Conservation (phyloP, 2,329 filamentous ascomycete genomes). For the Arthrobotrys sphaeroides region DNA sequence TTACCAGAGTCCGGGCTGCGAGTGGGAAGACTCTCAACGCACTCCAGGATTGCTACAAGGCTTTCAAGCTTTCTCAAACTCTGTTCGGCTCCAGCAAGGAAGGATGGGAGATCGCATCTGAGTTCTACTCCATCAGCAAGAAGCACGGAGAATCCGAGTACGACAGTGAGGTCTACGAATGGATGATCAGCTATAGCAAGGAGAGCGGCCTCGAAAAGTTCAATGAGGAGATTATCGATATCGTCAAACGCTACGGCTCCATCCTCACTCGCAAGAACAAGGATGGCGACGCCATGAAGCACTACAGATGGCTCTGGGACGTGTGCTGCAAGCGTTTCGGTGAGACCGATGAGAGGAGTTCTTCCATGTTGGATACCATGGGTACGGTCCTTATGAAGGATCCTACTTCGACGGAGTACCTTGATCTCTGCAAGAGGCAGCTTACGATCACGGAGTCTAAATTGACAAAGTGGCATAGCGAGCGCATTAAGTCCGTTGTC, state of each 20-base stretch:
- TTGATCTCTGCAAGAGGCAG: constrained; percentile 33
- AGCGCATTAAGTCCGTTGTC: constrained; percentile 29
- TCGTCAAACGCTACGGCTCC: constrained; percentile 12
- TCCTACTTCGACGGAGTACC: constrained; percentile 33
- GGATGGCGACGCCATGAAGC: constrained; percentile 30
- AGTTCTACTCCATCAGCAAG: constrained; percentile 10
- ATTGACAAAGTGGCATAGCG: constrained; percentile 16
- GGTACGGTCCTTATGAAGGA: constrained; percentile 16
- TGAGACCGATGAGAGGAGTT: constrained; percentile 19
- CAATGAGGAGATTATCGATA: constrained; percentile 21
- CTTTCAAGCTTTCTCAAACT: constrained; percentile 29
- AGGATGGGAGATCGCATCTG: constrained; percentile 13
- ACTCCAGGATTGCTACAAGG: constrained; percentile 30
- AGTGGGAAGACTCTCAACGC: constrained; percentile 4
- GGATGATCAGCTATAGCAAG: constrained; percentile 29
- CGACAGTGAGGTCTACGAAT: constrained; percentile 30
- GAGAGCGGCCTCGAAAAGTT: neutral
- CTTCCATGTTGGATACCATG: constrained; percentile 36
- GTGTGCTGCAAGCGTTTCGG: constrained; percentile 23
- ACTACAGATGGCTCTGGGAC: constrained; percentile 37
- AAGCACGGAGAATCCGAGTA: constrained; percentile 28
- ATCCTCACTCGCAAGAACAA: constrained; percentile 11
- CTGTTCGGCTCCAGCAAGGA: constrained; percentile 28
- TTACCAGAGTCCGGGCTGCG: constrained; percentile 3
- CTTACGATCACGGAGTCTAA: constrained; percentile 7